Percentiles rank a stretch among this genome's conserved stretches.
Evolutionary conservation across 345 rosid species (phyloP).

Genomic region (Salix viminalis): DNA sequence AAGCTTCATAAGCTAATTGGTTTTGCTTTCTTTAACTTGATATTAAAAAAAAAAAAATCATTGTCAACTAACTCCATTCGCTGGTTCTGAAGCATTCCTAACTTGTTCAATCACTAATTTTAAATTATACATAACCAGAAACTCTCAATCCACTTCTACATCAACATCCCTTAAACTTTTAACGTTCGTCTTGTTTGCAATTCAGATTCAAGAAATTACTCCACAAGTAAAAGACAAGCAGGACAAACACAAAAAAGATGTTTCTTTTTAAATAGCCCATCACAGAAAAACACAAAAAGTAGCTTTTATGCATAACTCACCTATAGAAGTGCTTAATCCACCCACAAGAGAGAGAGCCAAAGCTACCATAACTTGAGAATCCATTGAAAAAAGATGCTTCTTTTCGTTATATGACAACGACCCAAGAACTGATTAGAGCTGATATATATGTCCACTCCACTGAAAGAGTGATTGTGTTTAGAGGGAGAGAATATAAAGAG

Average conservation of each 20-base stretch:
- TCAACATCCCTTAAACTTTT: not conserved
- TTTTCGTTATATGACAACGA: not conserved
- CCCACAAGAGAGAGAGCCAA: conserved; percentile 31
- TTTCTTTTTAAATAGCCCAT: not conserved
- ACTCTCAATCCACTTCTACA: not conserved
- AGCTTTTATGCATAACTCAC: conserved; percentile 5
- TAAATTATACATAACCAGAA: not conserved
- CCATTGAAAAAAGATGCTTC: conserved; percentile 37
- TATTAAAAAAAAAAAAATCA: not conserved
- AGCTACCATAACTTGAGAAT: conserved; percentile 50
- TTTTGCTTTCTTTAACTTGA: not conserved
- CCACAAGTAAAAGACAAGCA: not conserved
- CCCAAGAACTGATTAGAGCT: not conserved
- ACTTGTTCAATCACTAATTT: not conserved
- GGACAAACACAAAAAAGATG: not conserved
- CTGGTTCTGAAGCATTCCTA: not conserved
- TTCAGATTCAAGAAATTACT: not conserved
- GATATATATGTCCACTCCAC: not conserved
- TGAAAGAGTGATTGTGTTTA: not conserved
- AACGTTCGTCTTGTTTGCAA: not conserved
- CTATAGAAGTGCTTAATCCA: conserved; percentile 32
- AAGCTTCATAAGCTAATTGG: not conserved
- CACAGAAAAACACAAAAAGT: not conserved
- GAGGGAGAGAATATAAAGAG: not conserved
- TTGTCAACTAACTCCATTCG: not conserved